These are phyloP conservation scores for Talaromyces rugulosus DNA, from an alignment of 2,329 filamentous ascomycete species.

Conservation along the genomic window DNA sequence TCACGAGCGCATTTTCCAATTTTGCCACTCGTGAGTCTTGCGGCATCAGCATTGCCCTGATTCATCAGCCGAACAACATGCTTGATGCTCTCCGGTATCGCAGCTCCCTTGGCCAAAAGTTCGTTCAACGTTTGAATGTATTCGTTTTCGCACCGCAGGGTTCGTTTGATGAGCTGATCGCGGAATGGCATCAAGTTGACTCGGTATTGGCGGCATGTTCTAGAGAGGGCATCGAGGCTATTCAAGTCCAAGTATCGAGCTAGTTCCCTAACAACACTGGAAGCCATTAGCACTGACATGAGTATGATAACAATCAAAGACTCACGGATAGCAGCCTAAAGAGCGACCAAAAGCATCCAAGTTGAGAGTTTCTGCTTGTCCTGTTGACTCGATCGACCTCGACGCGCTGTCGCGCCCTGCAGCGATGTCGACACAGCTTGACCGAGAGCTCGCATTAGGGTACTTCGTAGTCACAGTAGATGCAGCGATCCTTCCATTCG, in stretches of 20 bases:
- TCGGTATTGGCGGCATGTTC: slow-evolving; percentile 75
- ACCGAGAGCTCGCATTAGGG: not conserved
- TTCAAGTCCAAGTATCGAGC: slow-evolving; percentile 79
- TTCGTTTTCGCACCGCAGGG: slow-evolving; percentile 77
- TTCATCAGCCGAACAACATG: slow-evolving; percentile 27
- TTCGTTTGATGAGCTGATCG: slow-evolving; percentile 65
- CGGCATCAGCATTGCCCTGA: slow-evolving; percentile 25
- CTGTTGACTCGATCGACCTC: slow-evolving; percentile 8
- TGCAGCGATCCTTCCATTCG: not conserved
- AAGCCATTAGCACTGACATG: slow-evolving; percentile 16
- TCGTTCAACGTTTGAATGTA: slow-evolving; percentile 36
- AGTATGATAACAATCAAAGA: slow-evolving; percentile 9
- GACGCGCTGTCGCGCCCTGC: not conserved
- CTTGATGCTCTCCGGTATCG: slow-evolving; percentile 27
- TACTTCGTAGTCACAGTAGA: not conserved
- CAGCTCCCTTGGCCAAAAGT: slow-evolving; percentile 40
- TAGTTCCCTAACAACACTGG: slow-evolving; percentile 71
- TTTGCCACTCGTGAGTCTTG: slow-evolving; percentile 58
- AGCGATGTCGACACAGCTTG: not conserved
- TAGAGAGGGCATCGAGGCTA: slow-evolving; percentile 76
- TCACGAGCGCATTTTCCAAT: slow-evolving; percentile 78
- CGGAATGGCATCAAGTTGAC: slow-evolving; percentile 75
- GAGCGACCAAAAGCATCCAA: slow-evolving; percentile 38
- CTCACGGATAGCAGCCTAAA: slow-evolving; percentile 48
- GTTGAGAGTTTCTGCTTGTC: slow-evolving; percentile 18